These are phyloP conservation scores for Colletotrichum musicola DNA, from an alignment of 2,329 filamentous ascomycete genomes.

Conservation along the genomic window DNA sequence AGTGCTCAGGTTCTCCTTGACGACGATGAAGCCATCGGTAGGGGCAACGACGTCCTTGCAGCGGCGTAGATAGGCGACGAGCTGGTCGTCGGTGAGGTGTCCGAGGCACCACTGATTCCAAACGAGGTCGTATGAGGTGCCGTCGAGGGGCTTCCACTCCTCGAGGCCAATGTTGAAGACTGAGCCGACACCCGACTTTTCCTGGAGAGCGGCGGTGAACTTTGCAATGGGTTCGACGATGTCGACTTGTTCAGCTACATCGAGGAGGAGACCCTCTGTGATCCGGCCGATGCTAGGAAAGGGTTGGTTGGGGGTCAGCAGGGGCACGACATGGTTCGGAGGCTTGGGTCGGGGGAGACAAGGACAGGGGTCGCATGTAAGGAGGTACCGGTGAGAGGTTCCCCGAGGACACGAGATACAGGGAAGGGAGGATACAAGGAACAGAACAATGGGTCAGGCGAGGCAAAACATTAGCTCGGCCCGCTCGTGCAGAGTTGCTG, in stretches of 20 bases:
- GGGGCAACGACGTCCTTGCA: constrained; percentile 61
- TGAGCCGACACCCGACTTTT: constrained; percentile 68
- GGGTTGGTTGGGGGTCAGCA: constrained; percentile 31
- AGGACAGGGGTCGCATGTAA: constrained; percentile 25
- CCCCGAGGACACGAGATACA: constrained; percentile 17
- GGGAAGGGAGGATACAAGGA: constrained; percentile 5
- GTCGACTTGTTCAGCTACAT: constrained; percentile 79
- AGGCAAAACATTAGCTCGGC: constrained; percentile 38
- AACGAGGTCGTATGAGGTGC: constrained; percentile 78
- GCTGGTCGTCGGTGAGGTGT: constrained; percentile 80
- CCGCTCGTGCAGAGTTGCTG: constrained; percentile 20
- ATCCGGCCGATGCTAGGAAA: constrained; percentile 80
- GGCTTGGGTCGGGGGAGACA: constrained; percentile 29
- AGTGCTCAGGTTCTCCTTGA: constrained; percentile 77
- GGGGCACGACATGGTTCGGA: constrained; percentile 16
- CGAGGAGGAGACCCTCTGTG: constrained; percentile 80
- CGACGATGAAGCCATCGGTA: constrained; percentile 49
- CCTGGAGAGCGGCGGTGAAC: constrained; percentile 76
- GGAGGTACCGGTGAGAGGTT: constrained; percentile 32
- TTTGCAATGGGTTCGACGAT: constrained; percentile 87
- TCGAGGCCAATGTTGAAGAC: constrained; percentile 82
- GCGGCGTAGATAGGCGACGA: constrained; percentile 74
- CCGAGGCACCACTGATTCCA: constrained; percentile 95
- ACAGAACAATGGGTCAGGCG: constrained; percentile 18
- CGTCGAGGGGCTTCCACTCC: constrained; percentile 68